A percentile compares a stretch with the other conserved stretches of the same genome.
Conservation (phyloP, 805 yeast species). For the Brettanomyces naardenensis region DNA sequence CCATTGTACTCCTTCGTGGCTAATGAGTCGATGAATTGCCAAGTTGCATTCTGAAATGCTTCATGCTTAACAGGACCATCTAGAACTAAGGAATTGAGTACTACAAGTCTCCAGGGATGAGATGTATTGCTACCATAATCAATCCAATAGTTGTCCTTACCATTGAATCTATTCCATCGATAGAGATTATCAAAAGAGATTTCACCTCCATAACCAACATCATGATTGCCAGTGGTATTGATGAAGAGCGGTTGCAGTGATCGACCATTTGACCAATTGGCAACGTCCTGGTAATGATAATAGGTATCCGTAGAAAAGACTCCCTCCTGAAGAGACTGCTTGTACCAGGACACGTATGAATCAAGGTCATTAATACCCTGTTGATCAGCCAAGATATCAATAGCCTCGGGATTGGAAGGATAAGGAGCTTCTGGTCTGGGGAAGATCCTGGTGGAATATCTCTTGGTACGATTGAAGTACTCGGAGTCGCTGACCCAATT, state of each 20-base stretch:
- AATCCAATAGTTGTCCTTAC: slow-evolving; percentile 77
- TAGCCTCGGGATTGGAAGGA: slow-evolving; percentile 37
- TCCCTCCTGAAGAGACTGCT: slow-evolving; percentile 24
- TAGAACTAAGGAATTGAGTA: slow-evolving; percentile 68
- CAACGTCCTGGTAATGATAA: slow-evolving; percentile 51
- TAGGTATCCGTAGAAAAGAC: slow-evolving; percentile 18
- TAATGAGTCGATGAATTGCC: slow-evolving; percentile 64
- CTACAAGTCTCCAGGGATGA: slow-evolving; percentile 85
- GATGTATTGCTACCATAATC: slow-evolving; percentile 55
- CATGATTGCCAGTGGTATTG: slow-evolving; percentile 92
- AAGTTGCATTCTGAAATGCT: slow-evolving; percentile 56
- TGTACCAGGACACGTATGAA: slow-evolving; percentile 30
- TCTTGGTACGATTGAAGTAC: slow-evolving; percentile 67
- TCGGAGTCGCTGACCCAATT: slow-evolving; percentile 95
- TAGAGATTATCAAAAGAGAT: slow-evolving; percentile 86
- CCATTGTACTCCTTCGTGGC: slow-evolving; percentile 54
- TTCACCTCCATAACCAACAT: slow-evolving; percentile 96
- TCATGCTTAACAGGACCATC: slow-evolving; percentile 88
- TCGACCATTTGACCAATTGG: slow-evolving; percentile 49
- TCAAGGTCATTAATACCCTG: slow-evolving; percentile 41
- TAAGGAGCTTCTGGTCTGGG: slow-evolving; percentile 48
- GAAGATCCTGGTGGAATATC: slow-evolving; percentile 64
- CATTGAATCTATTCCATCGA: slow-evolving; percentile 66
- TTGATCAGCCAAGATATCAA: slow-evolving; percentile 36
- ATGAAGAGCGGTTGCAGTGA: slow-evolving; percentile 58